Evolutionary conservation across 2,329 filamentous ascomycete genomes (phyloP).

Genomic region (Hypoxylon sp.): DNA sequence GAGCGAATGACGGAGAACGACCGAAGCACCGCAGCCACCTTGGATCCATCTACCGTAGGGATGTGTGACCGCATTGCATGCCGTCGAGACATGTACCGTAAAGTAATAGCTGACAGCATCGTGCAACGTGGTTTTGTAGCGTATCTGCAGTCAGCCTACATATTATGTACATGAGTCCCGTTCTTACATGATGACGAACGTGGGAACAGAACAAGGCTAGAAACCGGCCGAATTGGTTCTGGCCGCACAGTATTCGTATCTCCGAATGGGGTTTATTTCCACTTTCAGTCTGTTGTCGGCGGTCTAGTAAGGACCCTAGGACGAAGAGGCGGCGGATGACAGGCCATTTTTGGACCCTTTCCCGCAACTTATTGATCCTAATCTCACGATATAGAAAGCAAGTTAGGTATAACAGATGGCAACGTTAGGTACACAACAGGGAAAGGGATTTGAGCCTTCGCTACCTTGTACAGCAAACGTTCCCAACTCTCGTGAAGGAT

Average conservation of each 20-base stretch:
- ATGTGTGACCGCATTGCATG: conserved; percentile 23
- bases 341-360: conserved; percentile 28
- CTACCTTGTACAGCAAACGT: conserved; percentile 11
- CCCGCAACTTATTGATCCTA: conserved; percentile 26
- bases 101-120: conserved; percentile 39
- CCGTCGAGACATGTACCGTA: conserved; percentile 28
- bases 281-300: conserved; percentile 22
- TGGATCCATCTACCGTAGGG: conserved; percentile 33
- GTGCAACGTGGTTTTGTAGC: conserved; percentile 43
- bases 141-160: conserved; percentile 43
- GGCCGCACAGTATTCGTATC: conserved; percentile 26
- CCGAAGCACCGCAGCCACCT: conserved; percentile 1
- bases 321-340: conserved; percentile 27
- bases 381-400: conserved; percentile 25
- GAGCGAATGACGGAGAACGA: conserved; percentile 13
- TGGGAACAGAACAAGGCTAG: conserved; percentile 20
- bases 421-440: conserved; percentile 5
- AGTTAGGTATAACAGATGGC: conserved; percentile 3
- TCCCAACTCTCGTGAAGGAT: conserved; percentile 2
- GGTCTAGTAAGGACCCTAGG: conserved; percentile 21
- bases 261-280: conserved; percentile 37
- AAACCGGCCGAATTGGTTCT: conserved; percentile 29
- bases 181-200: conserved; percentile 37
- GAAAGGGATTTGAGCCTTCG: conserved; percentile 11
- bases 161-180: conserved; percentile 40